A percentile compares a stretch with the other conserved stretches of the same genome.
phyloP scores from a whole-genome alignment of 768 basidiomycete genomes.

The Tricholoma terreum region DNA sequence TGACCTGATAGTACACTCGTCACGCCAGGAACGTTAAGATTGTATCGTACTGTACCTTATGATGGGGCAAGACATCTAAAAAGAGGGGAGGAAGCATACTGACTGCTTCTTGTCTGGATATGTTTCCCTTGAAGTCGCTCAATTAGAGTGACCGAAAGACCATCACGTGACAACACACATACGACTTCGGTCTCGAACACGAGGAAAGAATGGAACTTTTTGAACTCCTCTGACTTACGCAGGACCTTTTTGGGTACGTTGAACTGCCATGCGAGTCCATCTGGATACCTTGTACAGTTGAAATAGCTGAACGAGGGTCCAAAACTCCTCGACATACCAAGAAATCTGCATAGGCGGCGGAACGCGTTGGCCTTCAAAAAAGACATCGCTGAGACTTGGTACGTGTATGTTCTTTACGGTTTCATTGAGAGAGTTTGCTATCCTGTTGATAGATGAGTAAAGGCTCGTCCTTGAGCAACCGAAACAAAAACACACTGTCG shows the following conservation, averaged over 20 bases:
- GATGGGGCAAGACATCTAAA: conserved; percentile 91
- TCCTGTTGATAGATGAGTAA: conserved; percentile 34
- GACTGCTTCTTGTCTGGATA: conserved; percentile 95
- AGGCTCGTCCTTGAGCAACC: not conserved
- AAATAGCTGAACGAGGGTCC: conserved; percentile 2
- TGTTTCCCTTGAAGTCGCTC: conserved; percentile 65
- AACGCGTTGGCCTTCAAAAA: conserved; percentile 72
- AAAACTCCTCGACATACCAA: conserved; percentile 52
- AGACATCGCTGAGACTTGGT: conserved; percentile 66
- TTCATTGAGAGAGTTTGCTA: conserved; percentile 71
- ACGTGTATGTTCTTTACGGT: conserved; percentile 77
- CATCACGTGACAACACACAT: conserved; percentile 27
- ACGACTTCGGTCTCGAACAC: conserved; percentile 98
- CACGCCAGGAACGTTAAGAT: not conserved
- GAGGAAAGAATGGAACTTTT: conserved; percentile 92
- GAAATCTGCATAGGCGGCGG: conserved; percentile 80
- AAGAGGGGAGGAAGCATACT: conserved; percentile 99
- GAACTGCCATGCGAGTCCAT: conserved; percentile 94
- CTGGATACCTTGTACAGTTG: conserved; percentile 74
- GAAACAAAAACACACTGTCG: conserved; percentile 58
- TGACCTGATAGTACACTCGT: conserved; percentile 46
- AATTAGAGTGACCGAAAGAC: not conserved
- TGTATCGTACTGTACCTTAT: conserved; percentile 48
- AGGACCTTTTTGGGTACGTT: conserved; percentile 87
- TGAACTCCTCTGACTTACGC: conserved; percentile 86